Evolutionary conservation across 306 rosid genomes (phyloP).

Genomic region (Oemleria cerasiformis): DNA sequence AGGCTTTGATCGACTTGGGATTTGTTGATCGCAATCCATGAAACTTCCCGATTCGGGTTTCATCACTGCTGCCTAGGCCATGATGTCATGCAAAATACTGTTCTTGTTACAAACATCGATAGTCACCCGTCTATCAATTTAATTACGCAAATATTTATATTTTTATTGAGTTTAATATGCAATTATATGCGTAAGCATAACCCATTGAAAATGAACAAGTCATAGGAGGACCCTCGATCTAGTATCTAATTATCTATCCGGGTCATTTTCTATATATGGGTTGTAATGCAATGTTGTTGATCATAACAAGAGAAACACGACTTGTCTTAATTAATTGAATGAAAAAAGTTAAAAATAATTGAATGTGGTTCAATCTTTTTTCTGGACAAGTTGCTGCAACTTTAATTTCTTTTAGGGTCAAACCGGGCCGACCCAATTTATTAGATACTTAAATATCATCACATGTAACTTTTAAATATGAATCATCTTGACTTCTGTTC

Average conservation of each 20-base stretch:
- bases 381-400: conserved; percentile 12
- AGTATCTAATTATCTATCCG: not conserved
- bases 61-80: not conserved
- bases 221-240: not conserved
- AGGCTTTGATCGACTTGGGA: not conserved
- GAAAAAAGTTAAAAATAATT: conserved; percentile 11
- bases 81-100: conserved; percentile 5
- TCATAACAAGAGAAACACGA: conserved; percentile 11
- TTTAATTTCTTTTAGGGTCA: conserved; percentile 28
- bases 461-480: conserved; percentile 30
- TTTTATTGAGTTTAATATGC: too few relatives aligned
- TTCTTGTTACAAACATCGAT: not conserved
- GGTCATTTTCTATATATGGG: not conserved
- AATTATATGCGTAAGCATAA: too few relatives aligned
- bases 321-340: not conserved
- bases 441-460: conserved; percentile 31
- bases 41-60: conserved; percentile 15
- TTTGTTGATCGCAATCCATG: conserved; percentile 3
- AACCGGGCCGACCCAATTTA: conserved; percentile 36
- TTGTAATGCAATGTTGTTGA: conserved; percentile 5
- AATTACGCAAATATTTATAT: too few relatives aligned
- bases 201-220: too few relatives aligned
- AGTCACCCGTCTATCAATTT: too few relatives aligned
- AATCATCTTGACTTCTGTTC: conserved; percentile 48
- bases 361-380: not conserved